Evolutionary conservation across 805 yeast species (phyloP).

Genomic region (Cyberlindnera meyerae): DNA sequence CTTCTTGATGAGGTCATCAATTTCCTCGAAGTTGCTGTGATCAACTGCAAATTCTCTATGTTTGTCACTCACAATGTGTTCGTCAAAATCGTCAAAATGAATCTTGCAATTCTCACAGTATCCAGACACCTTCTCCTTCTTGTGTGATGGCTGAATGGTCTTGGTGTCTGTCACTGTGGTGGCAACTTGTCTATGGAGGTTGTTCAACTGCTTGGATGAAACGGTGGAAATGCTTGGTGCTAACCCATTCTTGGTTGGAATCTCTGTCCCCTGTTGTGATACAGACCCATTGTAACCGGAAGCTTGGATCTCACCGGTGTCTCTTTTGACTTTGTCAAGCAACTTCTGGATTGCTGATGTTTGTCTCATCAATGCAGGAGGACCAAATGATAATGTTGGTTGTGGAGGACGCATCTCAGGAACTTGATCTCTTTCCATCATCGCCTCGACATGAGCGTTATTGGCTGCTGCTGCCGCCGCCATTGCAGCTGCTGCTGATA

Average conservation of each 20-base stretch:
- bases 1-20: slow-evolving; percentile 64
- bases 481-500: too few species aligned
- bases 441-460: background rate
- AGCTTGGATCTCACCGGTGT: slow-evolving; percentile 53
- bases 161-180: too few species aligned
- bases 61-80: slow-evolving; percentile 62
- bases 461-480: background rate
- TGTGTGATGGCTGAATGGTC: slow-evolving; percentile 1
- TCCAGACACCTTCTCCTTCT: slow-evolving; percentile 45
- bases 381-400: slow-evolving; percentile 5
- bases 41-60: slow-evolving; percentile 78
- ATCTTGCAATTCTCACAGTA: slow-evolving; percentile 93
- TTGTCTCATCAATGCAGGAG: slow-evolving; percentile 17
- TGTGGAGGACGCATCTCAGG: slow-evolving; percentile 21
- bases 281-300: slow-evolving; percentile 50
- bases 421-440: background rate
- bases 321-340: slow-evolving; percentile 22
- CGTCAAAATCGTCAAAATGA: slow-evolving; percentile 73
- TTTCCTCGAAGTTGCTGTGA: slow-evolving; percentile 64
- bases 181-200: slow-evolving; percentile 40
- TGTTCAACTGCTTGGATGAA: slow-evolving; percentile 46
- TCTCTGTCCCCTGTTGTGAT: slow-evolving; percentile 22
- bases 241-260: slow-evolving; percentile 47
- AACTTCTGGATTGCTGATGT: slow-evolving; percentile 17
- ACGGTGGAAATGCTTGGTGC: slow-evolving; percentile 58